A percentile compares a stretch with the other conserved stretches of the same genome.
phyloP scores from a whole-genome alignment of 2,329 filamentous ascomycete species.

The Lecanicillium sp. region DNA sequence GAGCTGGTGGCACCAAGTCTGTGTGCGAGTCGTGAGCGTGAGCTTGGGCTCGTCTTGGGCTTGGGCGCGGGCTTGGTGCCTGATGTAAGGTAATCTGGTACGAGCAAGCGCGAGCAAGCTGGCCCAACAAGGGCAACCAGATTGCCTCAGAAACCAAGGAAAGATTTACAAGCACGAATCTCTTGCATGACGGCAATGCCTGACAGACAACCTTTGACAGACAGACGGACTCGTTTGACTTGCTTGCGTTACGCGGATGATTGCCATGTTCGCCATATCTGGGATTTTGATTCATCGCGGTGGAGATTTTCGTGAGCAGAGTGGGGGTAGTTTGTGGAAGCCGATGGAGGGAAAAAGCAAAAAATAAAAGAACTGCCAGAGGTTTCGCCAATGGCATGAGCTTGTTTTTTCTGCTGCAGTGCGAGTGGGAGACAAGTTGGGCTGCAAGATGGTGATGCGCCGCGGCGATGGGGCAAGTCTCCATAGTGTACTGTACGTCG shows the following conservation, averaged over 20 bases:
- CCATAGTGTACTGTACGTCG: too few species aligned
- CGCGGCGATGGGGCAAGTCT: too few species aligned
- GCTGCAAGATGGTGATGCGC: slow-evolving; percentile 7
- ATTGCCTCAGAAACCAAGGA: not conserved
- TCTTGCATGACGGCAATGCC: not conserved
- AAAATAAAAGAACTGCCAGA: too few species aligned
- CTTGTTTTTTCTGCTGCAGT: not conserved
- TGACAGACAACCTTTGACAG: too few species aligned
- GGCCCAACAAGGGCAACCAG: not conserved
- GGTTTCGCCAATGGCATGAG: not conserved
- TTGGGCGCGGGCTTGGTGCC: not conserved
- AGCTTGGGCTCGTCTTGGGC: not conserved
- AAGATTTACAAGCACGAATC: not conserved
- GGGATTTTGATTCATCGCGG: too few species aligned
- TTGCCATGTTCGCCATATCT: too few species aligned
- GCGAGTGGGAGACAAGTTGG: not conserved
- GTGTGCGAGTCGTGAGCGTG: not conserved
- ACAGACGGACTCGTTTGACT: too few species aligned
- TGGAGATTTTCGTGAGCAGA: too few species aligned
- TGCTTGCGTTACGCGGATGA: too few species aligned
- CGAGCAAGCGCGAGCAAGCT: not conserved
- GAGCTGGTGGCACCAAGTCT: not conserved
- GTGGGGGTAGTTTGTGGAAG: too few species aligned
- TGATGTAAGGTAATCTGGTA: not conserved
- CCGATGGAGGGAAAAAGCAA: too few species aligned